Percentiles rank a stretch among this genome's conserved stretches.
phyloP scores from a whole-genome alignment of 2,329 filamentous ascomycete species.

The Diaporthe aspalathi region DNA sequence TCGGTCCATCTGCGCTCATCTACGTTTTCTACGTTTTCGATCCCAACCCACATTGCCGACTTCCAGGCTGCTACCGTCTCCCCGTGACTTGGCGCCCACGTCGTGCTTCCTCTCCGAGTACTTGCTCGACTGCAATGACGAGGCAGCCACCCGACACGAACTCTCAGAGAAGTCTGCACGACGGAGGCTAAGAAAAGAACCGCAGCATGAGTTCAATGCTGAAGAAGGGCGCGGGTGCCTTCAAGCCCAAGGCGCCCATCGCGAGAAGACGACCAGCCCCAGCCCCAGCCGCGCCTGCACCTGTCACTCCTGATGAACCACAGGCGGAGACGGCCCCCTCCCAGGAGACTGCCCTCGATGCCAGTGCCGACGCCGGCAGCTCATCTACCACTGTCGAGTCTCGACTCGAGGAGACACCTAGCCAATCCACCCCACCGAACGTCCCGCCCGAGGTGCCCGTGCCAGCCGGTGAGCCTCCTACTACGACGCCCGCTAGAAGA shows the following conservation, averaged over 20 bases:
- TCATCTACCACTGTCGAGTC: conserved; percentile 28
- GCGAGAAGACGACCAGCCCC: conserved; percentile 63
- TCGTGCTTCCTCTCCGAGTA: not conserved
- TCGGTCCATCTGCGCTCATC: not conserved
- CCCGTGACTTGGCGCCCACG: conserved; percentile 1
- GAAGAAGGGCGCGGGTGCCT: conserved; percentile 72
- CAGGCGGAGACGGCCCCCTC: conserved; percentile 39
- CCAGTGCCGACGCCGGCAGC: conserved; percentile 30
- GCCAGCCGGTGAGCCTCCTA: not conserved
- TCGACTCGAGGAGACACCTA: not conserved
- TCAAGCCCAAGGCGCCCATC: conserved; percentile 76
- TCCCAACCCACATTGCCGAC: conserved; percentile 6
- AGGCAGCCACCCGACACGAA: not conserved
- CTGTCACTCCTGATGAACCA: conserved; percentile 41
- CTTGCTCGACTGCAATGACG: conserved; percentile 33
- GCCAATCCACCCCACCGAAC: not conserved
- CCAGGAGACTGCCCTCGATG: conserved; percentile 25
- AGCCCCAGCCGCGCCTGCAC: conserved; percentile 51
- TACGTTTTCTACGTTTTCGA: conserved; percentile 5
- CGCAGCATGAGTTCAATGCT: conserved; percentile 74
- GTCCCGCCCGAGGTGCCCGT: not conserved
- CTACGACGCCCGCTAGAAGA: not conserved
- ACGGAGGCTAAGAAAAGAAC: conserved; percentile 34
- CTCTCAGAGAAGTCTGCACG: conserved; percentile 26
- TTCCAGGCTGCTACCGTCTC: not conserved